Evolutionary conservation across 208 protist species (phyloP), one percentile per base, ranked within the genome.

Genomic region (Acanthamoeba sp.): DNA sequence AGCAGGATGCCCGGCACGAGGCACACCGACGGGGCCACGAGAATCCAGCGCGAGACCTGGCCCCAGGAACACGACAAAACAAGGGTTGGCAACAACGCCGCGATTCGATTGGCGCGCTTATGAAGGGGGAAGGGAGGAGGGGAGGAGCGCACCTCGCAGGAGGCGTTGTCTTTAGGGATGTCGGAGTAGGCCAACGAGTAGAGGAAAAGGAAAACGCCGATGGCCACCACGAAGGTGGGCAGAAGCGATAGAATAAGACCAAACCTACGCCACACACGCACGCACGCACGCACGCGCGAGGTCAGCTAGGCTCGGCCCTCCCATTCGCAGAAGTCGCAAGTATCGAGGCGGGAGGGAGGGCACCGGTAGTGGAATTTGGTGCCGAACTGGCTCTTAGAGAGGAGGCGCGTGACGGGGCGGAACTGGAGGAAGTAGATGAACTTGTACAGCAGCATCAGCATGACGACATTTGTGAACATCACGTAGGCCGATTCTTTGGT

Each of bases 391-490:
- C 16, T 85, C 42, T 85, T 85, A 27, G 76, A 85, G 42, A 85
- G 24, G 76, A 85, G 32, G 40, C 76, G 76, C 22, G 76, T 85
- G 76, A 85, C 42, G 27, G 76, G 76, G 24, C 76, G 76, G 76
- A 85, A 85, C 76, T 85, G 76, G 24, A 85, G 76, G 45, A 85
- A 85, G 42, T 85, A 85, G 42, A 24, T 85, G 42, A 85, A 85
- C 76, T 85, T 85, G 42, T 85, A 85, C 40, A 85, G 45, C 76
- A 85, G 22, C 1, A 85, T 24, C 22, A 85, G 76, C 76, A 85
- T 85, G 2, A 85, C 27, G 4, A 57, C 22, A 42, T 85, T 85
- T 1, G 76, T 85, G 76, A 85, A 85, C 76, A 85, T 2, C 14
- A 85, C 76, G 20, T 85, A 85, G n/a, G 5, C 76, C 20, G 76